These are phyloP conservation scores for Backusella morwellensis DNA, from an alignment of 192 early-diverging fungal genomes.

Conservation along the genomic window DNA sequence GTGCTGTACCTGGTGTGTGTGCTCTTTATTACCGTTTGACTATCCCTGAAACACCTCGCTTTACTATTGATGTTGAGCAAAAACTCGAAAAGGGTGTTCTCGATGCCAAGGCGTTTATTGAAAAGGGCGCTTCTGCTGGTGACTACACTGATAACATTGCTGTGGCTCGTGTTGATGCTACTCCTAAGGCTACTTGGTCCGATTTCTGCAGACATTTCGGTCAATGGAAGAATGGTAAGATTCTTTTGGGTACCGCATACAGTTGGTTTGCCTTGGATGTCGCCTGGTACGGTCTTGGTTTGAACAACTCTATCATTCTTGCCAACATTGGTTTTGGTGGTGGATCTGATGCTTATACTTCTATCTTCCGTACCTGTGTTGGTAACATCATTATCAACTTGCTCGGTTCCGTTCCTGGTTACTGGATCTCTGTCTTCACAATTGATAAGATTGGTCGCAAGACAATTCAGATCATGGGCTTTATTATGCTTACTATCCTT, in stretches of 20 bases:
- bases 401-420: constrained; percentile 88
- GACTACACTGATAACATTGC: constrained; percentile 42
- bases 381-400: constrained; percentile 92
- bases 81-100: constrained; percentile 65
- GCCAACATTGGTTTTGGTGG: constrained; percentile 64
- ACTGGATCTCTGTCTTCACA: constrained; percentile 90
- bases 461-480: constrained; percentile 90
- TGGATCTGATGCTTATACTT: constrained; percentile 44
- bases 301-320: constrained; percentile 76
- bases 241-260: constrained; percentile 73
- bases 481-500: constrained; percentile 70
- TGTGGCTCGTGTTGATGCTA: constrained; percentile 18
- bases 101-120: constrained; percentile 44
- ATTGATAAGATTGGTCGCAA: constrained; percentile 91
- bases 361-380: constrained; percentile 69
- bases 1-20: constrained; percentile 75
- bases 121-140: constrained; percentile 41
- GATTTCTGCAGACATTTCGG: constrained; percentile 74
- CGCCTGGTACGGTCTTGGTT: constrained; percentile 81
- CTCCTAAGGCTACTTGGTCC: constrained; percentile 39
- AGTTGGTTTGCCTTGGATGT: constrained; percentile 80
- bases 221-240: constrained; percentile 76
- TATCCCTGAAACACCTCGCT: constrained; percentile 95
- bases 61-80: constrained; percentile 65
- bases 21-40: constrained; percentile 93